A percentile compares a stretch with the other conserved stretches of the same genome.
Conservation (phyloP, 2,329 filamentous ascomycete species). For the Colletotrichum sp. region DNA sequence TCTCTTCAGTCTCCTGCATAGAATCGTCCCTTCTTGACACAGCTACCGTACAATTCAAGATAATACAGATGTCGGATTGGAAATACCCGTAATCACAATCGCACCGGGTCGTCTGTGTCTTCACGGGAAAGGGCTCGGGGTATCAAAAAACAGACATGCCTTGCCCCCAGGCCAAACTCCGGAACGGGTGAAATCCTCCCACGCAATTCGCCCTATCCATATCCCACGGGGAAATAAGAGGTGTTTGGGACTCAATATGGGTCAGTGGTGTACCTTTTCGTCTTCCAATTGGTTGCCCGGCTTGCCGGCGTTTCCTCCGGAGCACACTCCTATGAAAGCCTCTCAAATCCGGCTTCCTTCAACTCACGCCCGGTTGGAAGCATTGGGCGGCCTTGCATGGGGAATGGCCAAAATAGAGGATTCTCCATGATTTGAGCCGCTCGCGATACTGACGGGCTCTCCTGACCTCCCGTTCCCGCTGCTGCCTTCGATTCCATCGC, state of each 20-base stretch:
- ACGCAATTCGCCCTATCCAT: not conserved
- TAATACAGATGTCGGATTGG: not conserved
- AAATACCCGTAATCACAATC: not conserved
- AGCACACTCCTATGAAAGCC: slow-evolving; percentile 30
- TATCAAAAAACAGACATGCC: slow-evolving; percentile 20
- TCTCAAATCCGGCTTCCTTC: slow-evolving; percentile 57
- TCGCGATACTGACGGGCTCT: slow-evolving; percentile 18
- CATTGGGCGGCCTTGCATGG: slow-evolving; percentile 63
- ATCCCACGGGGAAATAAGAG: not conserved
- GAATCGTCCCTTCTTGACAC: not conserved
- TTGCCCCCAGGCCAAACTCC: slow-evolving; percentile 13
- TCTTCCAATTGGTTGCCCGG: not conserved
- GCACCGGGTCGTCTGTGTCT: not conserved
- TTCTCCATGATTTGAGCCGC: slow-evolving; percentile 50
- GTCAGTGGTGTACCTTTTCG: not conserved
- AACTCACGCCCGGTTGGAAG: slow-evolving; percentile 52
- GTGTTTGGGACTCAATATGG: not conserved
- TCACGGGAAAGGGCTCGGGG: slow-evolving; percentile 4
- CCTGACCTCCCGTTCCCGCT: slow-evolving; percentile 1
- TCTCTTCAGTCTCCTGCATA: not conserved
- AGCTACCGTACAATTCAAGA: not conserved
- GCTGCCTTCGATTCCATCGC: not conserved
- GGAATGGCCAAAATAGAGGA: slow-evolving; percentile 66
- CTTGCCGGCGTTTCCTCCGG: not conserved
- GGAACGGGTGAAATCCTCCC: not conserved